A percentile compares a stretch with the other conserved stretches of the same genome.
Evolutionary conservation across 169 alveolate genomes (phyloP).

Genomic region (Eimeria tenella): DNA sequence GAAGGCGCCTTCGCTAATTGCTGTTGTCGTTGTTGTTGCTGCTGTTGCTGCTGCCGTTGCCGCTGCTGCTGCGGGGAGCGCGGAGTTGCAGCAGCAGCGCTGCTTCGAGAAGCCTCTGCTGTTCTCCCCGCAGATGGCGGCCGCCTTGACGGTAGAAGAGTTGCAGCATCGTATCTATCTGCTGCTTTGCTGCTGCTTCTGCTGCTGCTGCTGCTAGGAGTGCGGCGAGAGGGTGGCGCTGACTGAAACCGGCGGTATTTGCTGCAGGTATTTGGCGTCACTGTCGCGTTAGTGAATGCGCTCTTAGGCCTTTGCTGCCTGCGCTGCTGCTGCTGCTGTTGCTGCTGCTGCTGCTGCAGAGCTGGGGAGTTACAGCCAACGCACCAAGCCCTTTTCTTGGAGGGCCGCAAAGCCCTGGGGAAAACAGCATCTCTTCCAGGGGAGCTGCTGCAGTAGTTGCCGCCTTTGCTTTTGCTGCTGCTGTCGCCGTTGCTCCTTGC

Average conservation of each 20-base stretch:
- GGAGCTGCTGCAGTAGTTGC: neutral
- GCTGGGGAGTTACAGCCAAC: neutral
- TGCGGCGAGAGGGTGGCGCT: conserved; percentile 4
- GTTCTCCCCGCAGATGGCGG: neutral
- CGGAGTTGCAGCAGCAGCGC: conserved; percentile 24
- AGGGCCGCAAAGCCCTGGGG: neutral
- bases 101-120: neutral
- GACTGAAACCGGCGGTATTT: conserved; percentile 1
- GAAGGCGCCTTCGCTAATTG: neutral
- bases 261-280: neutral
- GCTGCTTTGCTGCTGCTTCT: neutral
- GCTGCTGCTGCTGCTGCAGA: conserved; percentile 6
- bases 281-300: neutral
- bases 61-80: conserved; percentile 18
- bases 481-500: neutral
- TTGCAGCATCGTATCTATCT: neutral
- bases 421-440: neutral
- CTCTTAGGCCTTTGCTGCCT: neutral
- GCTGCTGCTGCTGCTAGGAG: neutral
- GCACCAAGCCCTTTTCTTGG: neutral
- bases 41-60: conserved; percentile 19
- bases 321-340: conserved; percentile 22
- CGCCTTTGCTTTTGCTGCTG: neutral
- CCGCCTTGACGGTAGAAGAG: no score
- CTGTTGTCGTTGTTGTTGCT: neutral